A percentile compares a stretch with the other conserved stretches of the same genome.
Conservation (phyloP, 2,329 filamentous ascomycete species). For the Coniosporium uncinatum region DNA sequence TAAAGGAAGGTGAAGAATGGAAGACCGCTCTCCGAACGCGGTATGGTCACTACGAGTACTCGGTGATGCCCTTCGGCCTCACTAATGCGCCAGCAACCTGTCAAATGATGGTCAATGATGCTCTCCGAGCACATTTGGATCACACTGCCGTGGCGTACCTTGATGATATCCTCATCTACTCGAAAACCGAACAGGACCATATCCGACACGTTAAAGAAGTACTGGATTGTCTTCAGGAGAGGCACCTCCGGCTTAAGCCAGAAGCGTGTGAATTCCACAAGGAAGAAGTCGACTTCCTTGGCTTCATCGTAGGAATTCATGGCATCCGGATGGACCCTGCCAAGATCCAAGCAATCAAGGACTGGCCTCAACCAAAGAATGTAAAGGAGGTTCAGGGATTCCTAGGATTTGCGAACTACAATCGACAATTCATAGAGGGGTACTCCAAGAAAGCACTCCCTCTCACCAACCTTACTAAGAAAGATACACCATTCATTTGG, state of each 20-base stretch:
- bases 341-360: constrained; percentile 10
- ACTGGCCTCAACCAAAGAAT: constrained; percentile 11
- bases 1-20: constrained; percentile 20
- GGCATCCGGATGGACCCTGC: constrained; percentile 12
- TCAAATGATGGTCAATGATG: constrained; percentile 16
- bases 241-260: constrained; percentile 7
- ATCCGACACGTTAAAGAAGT: constrained; percentile 3
- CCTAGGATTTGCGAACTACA: constrained; percentile 21
- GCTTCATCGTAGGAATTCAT: constrained; percentile 14
- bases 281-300: constrained; percentile 16
- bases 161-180: constrained; percentile 16
- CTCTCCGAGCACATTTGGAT: constrained; percentile 12
- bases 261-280: constrained; percentile 19
- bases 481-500: no score
- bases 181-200: constrained; percentile 4
- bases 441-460: constrained; percentile 11
- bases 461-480: constrained; percentile 6
- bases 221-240: constrained; percentile 2
- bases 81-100: constrained; percentile 10
- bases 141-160: constrained; percentile 13
- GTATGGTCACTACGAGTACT: constrained; percentile 25
- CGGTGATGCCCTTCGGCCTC: constrained; percentile 17
- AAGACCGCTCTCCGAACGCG: constrained; percentile 25
- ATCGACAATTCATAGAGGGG: constrained; percentile 16
- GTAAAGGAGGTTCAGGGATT: constrained; percentile 14